Evolutionary conservation across 768 basidiomycete genomes (phyloP), one percentile per base, ranked within the genome.

Genomic region (Termitomyces sp.): DNA sequence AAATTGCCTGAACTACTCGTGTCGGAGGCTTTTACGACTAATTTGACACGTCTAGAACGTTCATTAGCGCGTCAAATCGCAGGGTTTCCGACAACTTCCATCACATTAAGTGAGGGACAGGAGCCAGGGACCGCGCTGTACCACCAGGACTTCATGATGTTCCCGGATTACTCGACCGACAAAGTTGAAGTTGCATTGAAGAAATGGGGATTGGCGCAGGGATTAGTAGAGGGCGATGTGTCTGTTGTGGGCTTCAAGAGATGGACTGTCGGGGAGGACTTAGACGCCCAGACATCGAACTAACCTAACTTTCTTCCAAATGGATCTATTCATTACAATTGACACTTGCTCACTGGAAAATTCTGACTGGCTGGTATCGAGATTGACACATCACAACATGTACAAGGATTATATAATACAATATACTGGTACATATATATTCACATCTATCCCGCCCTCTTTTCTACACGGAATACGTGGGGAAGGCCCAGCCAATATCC

Each of bases 31-130:
- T 87, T 88, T 67, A 74, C 77, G 32, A 71, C 76, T n/a, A 84
- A 89, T 43, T 74, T 92, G 17, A 77, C 77, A 37, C 79, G 80
- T 47, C 77, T 96, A 14, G 86, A 90, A 65, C 86, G 91, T 29
- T 83, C 88, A 2, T 64, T 96, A n/a, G 89, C 88, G 10, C 83
- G 93, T 46, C 95, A 96, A 73, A 87, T 94, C 55, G 86, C 86
- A 25, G 95, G 94, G 3, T 88, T 95, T 69, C 86, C 91, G 32
- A 92, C 92, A 0, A 73, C 74, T 15, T 77, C 76, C 0, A 76
- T 94, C 20, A 73, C 69, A 32, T 65, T 72, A 29, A 56, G 65
- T n/a, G 46, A 70, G 7, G 70, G 68, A 42, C 67, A 68, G 9
- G 69, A 74, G 11, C 67, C 69, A 5, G 85, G 86, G 59, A 82